These are phyloP conservation scores for Cryptococcus depauperatus DNA, from an alignment of 1,284 basidiomycete genomes.

Conservation along the genomic window DNA sequence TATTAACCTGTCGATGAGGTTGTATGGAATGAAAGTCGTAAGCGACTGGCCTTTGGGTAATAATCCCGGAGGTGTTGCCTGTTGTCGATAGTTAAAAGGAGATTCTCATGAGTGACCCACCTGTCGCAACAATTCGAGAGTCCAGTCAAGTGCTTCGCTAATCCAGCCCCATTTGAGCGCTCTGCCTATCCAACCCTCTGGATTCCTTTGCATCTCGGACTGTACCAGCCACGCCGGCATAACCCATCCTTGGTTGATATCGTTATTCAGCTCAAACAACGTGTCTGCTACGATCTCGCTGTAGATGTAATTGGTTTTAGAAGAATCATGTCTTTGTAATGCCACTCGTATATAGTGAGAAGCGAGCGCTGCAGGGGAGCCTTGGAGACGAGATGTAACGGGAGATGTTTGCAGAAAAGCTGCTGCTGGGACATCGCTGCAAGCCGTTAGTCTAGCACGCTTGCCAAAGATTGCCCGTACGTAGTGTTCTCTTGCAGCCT, in stretches of 20 bases:
- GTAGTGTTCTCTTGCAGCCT: conserved; percentile 45
- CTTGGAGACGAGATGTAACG: conserved; percentile 67
- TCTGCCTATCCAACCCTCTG: conserved; percentile 28
- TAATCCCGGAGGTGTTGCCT: conserved; percentile 57
- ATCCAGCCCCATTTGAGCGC: conserved; percentile 65
- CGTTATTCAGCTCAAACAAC: conserved; percentile 59
- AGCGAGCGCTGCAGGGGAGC: conserved; percentile 67
- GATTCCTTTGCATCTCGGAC: conserved; percentile 38
- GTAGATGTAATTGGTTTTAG: conserved; percentile 65
- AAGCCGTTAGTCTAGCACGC: conserved; percentile 1
- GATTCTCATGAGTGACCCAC: conserved; percentile 44
- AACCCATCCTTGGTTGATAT: conserved; percentile 28
- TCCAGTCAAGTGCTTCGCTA: conserved; percentile 66
- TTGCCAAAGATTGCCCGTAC: conserved; percentile 35
- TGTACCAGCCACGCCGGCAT: conserved; percentile 75
- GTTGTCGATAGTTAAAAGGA: neutral
- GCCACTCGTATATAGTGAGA: conserved; percentile 80
- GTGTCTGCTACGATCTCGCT: conserved; percentile 67
- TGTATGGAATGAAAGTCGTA: conserved; percentile 71
- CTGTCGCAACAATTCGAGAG: conserved; percentile 60
- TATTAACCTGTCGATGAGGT: conserved; percentile 76
- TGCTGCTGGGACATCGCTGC: conserved; percentile 57
- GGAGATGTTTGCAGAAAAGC: conserved; percentile 77
- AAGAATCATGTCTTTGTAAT: conserved; percentile 67
- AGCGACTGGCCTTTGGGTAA: conserved; percentile 54